Conservation (phyloP, 202 grass and related monocot species). For the Elaeis oleifera region DNA sequence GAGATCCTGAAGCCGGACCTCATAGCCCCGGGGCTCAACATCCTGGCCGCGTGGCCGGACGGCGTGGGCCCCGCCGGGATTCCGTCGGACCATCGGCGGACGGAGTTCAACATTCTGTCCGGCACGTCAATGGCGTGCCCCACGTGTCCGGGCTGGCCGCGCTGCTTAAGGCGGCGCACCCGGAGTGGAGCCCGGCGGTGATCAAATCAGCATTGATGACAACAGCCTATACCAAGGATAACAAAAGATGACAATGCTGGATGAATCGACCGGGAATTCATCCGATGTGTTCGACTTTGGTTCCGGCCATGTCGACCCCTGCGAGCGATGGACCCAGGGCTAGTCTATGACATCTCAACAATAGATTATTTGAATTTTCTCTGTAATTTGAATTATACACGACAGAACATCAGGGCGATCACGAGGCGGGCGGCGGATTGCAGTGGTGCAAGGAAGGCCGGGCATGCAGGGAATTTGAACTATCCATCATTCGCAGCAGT, state of each 20-base stretch:
- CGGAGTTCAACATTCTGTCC: slow-evolving; percentile 89
- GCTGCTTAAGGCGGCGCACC: slow-evolving; percentile 83
- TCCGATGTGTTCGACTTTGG: slow-evolving; percentile 68
- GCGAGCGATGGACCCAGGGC: slow-evolving; percentile 85
- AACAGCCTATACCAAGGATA: slow-evolving; percentile 61
- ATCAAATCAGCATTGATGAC: slow-evolving; percentile 98
- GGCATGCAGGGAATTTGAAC: slow-evolving; percentile 74
- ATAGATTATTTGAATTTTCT: slow-evolving; percentile 64
- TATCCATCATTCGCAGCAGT: slow-evolving; percentile 59
- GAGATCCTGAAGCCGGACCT: slow-evolving; percentile 84
- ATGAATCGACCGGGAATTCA: slow-evolving; percentile 57
- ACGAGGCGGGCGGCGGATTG: slow-evolving; percentile 59
- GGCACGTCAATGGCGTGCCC: slow-evolving; percentile 94
- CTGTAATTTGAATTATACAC: slow-evolving; percentile 80
- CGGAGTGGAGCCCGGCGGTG: slow-evolving; percentile 66
- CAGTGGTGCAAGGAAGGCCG: slow-evolving; percentile 42
- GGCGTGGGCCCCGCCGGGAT: slow-evolving; percentile 74
- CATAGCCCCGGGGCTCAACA: slow-evolving; percentile 82
- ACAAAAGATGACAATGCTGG: slow-evolving; percentile 53
- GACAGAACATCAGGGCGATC: slow-evolving; percentile 72
- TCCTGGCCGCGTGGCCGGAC: slow-evolving; percentile 74
- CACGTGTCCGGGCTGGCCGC: slow-evolving; percentile 84
- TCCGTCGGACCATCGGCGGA: slow-evolving; percentile 47
- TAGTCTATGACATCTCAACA: slow-evolving; percentile 60
- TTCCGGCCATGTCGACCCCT: slow-evolving; percentile 75